Base-by-base conservation (phyloP, 768 basidiomycete genomes). In the Tricholoma saponaceum region DNA sequence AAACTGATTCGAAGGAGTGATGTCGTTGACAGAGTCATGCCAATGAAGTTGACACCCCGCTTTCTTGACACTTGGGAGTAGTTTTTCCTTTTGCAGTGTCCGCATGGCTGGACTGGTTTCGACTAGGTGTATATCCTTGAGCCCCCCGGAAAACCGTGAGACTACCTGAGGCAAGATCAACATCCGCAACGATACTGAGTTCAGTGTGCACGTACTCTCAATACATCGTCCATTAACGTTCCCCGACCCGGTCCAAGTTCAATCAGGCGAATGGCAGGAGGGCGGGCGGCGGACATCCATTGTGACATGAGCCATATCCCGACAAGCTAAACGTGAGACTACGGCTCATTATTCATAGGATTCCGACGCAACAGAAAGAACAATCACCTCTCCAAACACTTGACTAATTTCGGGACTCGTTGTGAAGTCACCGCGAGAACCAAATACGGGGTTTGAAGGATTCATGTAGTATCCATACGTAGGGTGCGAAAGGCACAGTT, bases 361-460 rank as follows among this genome's bases (percentile, higher is more conserved):
- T 56, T 61, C 55, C 44, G 20, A 33, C 6, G 22, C 51, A 12
- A 35, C n/a, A 18, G 23, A 23, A 57, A 33, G 9, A 39, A 44
- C 14, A 70, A 83, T 61, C 67, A 95, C 96, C 85, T 99, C 96
- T 58, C 97, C 97, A 69, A 98, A 98, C 0, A 92, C 84, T 69
- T 98, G 95, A 64, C 85, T 91, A 54, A 99, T 98, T 70, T 99
- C 97, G 1, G 96, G 97, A 64, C 90, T 94, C 10, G 97, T 99
- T 20, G 90, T 89, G 67, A 98, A 99, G 75, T 99, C 97, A 5
- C 97, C 97, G 41, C 79, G 77, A 0, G 83, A 61, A 12, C 97
- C 97, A 65, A 99, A 92, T 2, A 98, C 87, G 43, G 83, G 78
- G 57, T 90, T 79, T 13, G 77, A 65, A 0, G 82, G 72, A 35